A percentile compares a stretch with the other conserved stretches of the same genome.
These are phyloP conservation scores for Colletotrichum costaricense DNA, from an alignment of 2,329 filamentous ascomycete genomes.

Conservation along the genomic window DNA sequence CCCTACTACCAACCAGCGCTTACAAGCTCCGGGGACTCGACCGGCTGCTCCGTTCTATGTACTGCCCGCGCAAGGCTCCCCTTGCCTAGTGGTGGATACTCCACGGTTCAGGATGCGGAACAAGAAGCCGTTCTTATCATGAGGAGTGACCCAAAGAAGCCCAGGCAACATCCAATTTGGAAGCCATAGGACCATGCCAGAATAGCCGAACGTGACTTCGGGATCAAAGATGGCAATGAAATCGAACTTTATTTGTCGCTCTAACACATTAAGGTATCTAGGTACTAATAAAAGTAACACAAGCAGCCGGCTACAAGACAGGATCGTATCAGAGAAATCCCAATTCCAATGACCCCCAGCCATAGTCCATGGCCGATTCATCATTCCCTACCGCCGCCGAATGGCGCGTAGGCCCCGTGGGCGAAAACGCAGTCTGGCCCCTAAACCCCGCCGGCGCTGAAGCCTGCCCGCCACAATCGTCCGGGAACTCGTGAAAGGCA, in stretches of 20 bases:
- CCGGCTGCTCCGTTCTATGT: not conserved
- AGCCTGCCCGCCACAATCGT: constrained; percentile 27
- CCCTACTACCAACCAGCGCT: too few species aligned
- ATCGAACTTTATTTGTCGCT: not conserved
- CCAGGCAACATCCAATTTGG: not conserved
- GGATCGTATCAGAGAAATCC: constrained; percentile 26
- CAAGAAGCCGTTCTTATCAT: not conserved
- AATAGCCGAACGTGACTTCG: not conserved
- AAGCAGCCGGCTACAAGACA: not conserved
- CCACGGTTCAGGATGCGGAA: not conserved
- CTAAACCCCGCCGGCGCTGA: constrained; percentile 12
- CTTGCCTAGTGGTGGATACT: not conserved
- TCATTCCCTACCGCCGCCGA: constrained; percentile 21
- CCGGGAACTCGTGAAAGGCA: constrained; percentile 36
- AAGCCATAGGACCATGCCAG: not conserved
- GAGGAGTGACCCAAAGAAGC: not conserved
- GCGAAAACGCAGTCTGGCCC: constrained; percentile 26
- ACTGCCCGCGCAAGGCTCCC: not conserved
- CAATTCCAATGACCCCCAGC: constrained; percentile 33
- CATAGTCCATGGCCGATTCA: constrained; percentile 30
- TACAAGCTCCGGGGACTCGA: too few species aligned
- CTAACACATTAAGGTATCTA: not conserved
- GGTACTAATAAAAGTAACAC: not conserved
- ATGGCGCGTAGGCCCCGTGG: constrained; percentile 27
- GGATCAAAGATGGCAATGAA: not conserved